Evolutionary conservation across 1,284 basidiomycete genomes (phyloP).

Genomic region (Boletus smithii): DNA sequence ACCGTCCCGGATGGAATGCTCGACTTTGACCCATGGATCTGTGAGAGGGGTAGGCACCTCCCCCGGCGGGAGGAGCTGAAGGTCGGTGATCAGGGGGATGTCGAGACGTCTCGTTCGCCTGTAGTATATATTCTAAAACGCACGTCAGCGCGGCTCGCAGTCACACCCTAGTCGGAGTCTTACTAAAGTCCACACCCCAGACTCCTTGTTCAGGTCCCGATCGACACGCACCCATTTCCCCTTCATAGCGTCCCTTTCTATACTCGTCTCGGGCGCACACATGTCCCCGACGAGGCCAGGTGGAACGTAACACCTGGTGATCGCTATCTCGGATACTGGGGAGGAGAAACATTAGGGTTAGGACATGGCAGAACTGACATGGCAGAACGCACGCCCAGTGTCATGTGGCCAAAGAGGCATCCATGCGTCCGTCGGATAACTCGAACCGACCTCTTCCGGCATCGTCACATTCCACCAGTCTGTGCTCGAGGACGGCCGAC

Average conservation of each 20-base stretch:
- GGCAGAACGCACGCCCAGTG: conserved; percentile 64
- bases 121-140: conserved; percentile 69
- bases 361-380: not conserved
- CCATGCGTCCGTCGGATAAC: conserved; percentile 80
- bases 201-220: conserved; percentile 69
- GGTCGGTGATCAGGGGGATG: conserved; percentile 62
- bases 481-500: conserved; percentile 36
- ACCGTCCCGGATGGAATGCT: conserved; percentile 55
- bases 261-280: conserved; percentile 68
- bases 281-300: conserved; percentile 52
- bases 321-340: conserved; percentile 74
- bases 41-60: conserved; percentile 44
- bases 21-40: conserved; percentile 57
- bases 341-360: conserved; percentile 2
- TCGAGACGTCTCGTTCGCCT: conserved; percentile 80
- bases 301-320: conserved; percentile 69
- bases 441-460: conserved; percentile 43
- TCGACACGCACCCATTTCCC: conserved; percentile 88
- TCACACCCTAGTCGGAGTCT: not conserved
- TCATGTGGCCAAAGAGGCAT: conserved; percentile 76
- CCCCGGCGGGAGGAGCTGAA: conserved; percentile 52
- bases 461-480: conserved; percentile 72
- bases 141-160: conserved; percentile 12
- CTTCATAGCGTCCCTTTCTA: conserved; percentile 71
- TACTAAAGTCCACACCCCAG: conserved; percentile 62